These are phyloP conservation scores for Elaeis oleifera DNA, from an alignment of 202 grass and related monocot genomes.

Conservation along the genomic window DNA sequence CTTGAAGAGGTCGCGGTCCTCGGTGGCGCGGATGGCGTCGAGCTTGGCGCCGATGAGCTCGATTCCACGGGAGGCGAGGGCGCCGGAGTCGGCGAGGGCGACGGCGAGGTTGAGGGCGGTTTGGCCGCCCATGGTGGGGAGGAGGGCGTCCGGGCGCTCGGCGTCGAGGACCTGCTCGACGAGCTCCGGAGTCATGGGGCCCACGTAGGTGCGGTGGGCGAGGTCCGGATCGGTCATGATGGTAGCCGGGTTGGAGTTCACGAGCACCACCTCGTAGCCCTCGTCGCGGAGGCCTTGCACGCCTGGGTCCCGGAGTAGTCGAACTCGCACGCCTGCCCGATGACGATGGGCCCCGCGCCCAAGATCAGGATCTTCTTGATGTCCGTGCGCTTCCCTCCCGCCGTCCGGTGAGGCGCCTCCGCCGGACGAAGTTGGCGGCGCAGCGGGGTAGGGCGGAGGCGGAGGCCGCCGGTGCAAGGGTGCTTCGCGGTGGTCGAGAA, in stretches of 20 bases:
- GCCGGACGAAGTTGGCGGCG: no score
- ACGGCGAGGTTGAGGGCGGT: background rate
- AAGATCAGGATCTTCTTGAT: background rate
- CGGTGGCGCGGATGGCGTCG: background rate
- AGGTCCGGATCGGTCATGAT: constrained; percentile 1
- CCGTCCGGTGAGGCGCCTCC: no score
- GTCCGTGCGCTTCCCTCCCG: background rate
- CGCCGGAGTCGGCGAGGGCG: background rate
- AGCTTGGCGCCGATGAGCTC: background rate
- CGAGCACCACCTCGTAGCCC: background rate
- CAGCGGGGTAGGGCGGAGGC: no score
- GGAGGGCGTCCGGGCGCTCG: background rate
- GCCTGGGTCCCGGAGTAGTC: background rate
- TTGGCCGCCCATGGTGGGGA: constrained; percentile 2
- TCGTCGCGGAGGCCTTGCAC: constrained; percentile 1
- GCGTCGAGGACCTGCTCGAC: background rate
- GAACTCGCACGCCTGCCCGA: constrained; percentile 2
- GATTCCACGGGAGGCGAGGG: background rate
- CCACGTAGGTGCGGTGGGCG: background rate
- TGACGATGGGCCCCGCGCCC: background rate
- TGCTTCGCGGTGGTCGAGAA: no score
- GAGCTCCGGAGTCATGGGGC: background rate
- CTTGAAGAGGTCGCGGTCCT: background rate
- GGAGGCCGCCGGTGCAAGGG: no score
- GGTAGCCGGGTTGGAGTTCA: background rate